phyloP scores from a whole-genome alignment of 768 basidiomycete genomes.

The Kwoniella europaea region DNA sequence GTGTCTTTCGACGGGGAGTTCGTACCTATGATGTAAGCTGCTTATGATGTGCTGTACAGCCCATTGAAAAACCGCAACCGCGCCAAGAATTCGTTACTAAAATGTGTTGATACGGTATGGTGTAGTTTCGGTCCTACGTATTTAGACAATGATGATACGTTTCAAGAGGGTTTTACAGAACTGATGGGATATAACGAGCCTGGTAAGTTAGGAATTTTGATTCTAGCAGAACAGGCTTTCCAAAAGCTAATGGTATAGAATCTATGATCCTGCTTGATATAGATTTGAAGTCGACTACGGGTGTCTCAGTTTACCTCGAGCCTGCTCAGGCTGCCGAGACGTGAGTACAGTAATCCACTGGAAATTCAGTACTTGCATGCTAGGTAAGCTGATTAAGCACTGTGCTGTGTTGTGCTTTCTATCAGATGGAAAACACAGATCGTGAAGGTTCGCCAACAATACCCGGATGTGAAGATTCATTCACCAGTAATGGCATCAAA shows the following conservation, averaged over 20 bases:
- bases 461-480: constrained; percentile 28
- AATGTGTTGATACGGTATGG: neutral
- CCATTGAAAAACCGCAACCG: neutral
- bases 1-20: constrained; percentile 42
- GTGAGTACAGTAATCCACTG: neutral
- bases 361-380: neutral
- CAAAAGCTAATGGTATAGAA: neutral
- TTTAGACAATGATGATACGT: constrained; percentile 13
- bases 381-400: neutral
- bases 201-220: constrained; percentile 22
- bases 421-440: constrained; percentile 26
- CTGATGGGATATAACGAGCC: constrained; percentile 46
- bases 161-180: constrained; percentile 30
- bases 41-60: constrained; percentile 38
- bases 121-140: constrained; percentile 26
- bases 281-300: constrained; percentile 19
- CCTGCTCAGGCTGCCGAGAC: constrained; percentile 20
- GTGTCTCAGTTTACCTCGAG: constrained; percentile 14
- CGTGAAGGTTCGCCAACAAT: constrained; percentile 17
- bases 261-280: neutral
- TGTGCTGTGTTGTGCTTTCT: no score
- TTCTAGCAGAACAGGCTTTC: neutral
- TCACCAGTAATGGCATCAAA: constrained; percentile 36
- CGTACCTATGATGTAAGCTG: constrained; percentile 49
- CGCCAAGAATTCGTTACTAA: neutral